Base-by-base conservation (phyloP, 2,329 filamentous ascomycete species). In the Apiospora kogelbergensis region DNA sequence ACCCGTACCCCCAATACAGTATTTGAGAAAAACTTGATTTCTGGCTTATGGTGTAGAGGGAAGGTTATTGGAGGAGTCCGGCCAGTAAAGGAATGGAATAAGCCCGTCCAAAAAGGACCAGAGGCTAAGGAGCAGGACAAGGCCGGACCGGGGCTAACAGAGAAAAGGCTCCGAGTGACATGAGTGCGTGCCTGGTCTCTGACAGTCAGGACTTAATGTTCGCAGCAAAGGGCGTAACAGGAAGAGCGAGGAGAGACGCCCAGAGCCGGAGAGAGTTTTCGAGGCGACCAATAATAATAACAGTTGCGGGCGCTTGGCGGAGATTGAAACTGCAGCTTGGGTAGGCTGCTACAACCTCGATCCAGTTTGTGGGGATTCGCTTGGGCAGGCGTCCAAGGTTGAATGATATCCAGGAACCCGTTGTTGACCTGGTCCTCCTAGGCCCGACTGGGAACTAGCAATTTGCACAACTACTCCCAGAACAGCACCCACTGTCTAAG, bases 301-400 rank as follows among this genome's bases (percentile, higher is more conserved):
- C 30, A 33, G 30, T 30, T n/a, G 30, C 53, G 48, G 48, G 26
- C 48, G 48, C 48, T 57, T 57, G 48, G 48, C 48, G 53, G 53
- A 60, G 53, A 60, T 60, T 60, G 53, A 60, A 60, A 60, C 53
- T 60, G 30, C 48, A 57, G 15, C 26, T 57, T 57, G 48, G 26
- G 48, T 37, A 60, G 53, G 53, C 53, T 60, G 53, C 53, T 60
- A 60, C 53, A 60, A 60, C 53, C 53, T 60, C 53, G 53, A 60
- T 60, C 53, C 53, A 60, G 53, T 60, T 60, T 60, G 53, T 60
- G 53, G 53, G 53, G 53, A 37, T 60, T 60, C 33, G 53, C 30
- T 60, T 37, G 30, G 30, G 26, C 53, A n/a, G 53, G 53, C 26
- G n/a, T 37, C 53, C 53, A 60, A 37, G 53, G 53, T 60, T 60